Conservation (phyloP, 345 rosid genomes). For the Punica granatum region DNA sequence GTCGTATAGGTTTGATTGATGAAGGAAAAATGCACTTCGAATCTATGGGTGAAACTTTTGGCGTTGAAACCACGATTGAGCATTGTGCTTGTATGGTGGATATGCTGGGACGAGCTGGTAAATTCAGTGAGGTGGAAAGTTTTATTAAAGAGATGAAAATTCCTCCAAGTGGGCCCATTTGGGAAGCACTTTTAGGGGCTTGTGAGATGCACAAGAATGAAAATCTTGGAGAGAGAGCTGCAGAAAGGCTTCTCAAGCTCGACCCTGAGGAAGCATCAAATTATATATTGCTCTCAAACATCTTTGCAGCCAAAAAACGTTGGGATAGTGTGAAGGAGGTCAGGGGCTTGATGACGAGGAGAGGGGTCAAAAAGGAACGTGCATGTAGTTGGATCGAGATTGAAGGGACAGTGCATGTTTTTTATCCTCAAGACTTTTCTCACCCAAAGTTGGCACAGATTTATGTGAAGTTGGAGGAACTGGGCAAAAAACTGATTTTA, state of each 20-base stretch:
- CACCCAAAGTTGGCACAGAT: slow-evolving; percentile 7
- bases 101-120: slow-evolving; percentile 9
- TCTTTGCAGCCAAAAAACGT: slow-evolving; percentile 2
- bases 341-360: slow-evolving; percentile 9
- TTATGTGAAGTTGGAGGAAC: slow-evolving; percentile 5
- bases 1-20: slow-evolving; percentile 15
- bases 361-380: slow-evolving; percentile 7
- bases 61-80: slow-evolving; percentile 3
- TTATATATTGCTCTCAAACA: slow-evolving; percentile 5
- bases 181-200: slow-evolving; percentile 8
- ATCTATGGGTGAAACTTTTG: slow-evolving; percentile 4
- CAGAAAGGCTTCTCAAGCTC: slow-evolving; percentile 7
- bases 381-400: slow-evolving; percentile 12
- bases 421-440: slow-evolving; percentile 8
- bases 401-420: slow-evolving; percentile 5
- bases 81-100: slow-evolving; percentile 12
- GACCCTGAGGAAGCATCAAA: slow-evolving; percentile 12
- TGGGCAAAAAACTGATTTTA: not conserved
- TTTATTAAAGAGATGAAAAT: slow-evolving; percentile 3
- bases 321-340: slow-evolving; percentile 1
- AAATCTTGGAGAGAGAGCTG: slow-evolving; percentile 6
- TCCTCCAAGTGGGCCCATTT: not conserved
- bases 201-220: slow-evolving; percentile 8
- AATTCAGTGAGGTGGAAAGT: slow-evolving; percentile 7
- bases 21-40: slow-evolving; percentile 11